These are phyloP conservation scores for Metschnikowia cubensis DNA, from an alignment of 805 yeast species.

Conservation along the genomic window DNA sequence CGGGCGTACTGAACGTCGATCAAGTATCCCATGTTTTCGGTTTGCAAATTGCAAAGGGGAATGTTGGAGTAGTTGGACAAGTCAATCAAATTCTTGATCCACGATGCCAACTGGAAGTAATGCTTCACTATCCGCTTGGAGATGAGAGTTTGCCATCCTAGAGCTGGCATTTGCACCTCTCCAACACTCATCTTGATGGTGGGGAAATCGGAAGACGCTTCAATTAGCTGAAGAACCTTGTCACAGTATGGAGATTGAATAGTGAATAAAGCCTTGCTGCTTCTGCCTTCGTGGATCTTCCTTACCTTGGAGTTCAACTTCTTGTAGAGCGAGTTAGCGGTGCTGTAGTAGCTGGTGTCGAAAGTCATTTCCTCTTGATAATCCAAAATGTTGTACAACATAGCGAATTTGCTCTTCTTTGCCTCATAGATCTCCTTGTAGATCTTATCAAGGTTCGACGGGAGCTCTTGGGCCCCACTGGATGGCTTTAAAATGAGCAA, in stretches of 20 bases:
- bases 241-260: constrained; percentile 67
- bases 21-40: constrained; percentile 72
- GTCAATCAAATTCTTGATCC: constrained; percentile 63
- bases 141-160: constrained; percentile 76
- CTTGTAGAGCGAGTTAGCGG: constrained; percentile 51
- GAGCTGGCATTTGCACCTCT: constrained; percentile 61
- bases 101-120: constrained; percentile 65
- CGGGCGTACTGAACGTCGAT: constrained; percentile 89
- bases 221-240: constrained; percentile 45
- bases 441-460: constrained; percentile 48
- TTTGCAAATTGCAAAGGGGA: constrained; percentile 80
- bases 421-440: constrained; percentile 51
- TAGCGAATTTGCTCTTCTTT: constrained; percentile 44
- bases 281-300: constrained; percentile 55
- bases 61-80: constrained; percentile 71
- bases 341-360: constrained; percentile 52
- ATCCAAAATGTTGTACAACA: constrained; percentile 44
- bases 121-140: constrained; percentile 65
- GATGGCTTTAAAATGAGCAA: constrained; percentile 68
- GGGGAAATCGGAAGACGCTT: constrained; percentile 54
- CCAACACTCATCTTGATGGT: constrained; percentile 55
- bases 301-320: constrained; percentile 52
- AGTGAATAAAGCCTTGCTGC: constrained; percentile 59
- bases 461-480: constrained; percentile 59
- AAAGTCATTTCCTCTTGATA: constrained; percentile 53